Evolutionary conservation across 2,329 filamentous ascomycete species (phyloP).

Genomic region (Trichoderma afroharzianum): DNA sequence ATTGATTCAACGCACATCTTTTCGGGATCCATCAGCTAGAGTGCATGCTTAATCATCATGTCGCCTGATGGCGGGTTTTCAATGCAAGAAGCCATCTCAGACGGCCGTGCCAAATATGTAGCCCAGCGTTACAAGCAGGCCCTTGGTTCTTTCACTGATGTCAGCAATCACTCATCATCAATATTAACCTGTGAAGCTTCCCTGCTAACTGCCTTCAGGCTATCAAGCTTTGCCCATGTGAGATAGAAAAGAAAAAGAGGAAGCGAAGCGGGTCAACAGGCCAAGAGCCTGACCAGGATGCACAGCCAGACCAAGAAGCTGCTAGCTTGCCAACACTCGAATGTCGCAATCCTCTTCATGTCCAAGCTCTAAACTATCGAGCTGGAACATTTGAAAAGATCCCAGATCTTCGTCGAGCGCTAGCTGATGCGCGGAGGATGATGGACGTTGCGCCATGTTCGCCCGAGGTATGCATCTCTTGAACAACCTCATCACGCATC

Average conservation of each 20-base stretch:
- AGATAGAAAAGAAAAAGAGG: slow-evolving; percentile 30
- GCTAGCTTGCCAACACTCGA: slow-evolving; percentile 22
- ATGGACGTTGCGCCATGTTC: slow-evolving; percentile 39
- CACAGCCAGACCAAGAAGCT: not conserved
- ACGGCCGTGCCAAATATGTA: slow-evolving; percentile 34
- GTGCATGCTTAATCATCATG: not conserved
- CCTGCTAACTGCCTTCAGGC: slow-evolving; percentile 25
- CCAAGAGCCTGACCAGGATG: not conserved
- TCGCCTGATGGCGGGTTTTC: slow-evolving; percentile 7
- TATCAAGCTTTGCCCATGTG: slow-evolving; percentile 36
- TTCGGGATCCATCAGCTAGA: not conserved
- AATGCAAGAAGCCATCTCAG: slow-evolving; percentile 30
- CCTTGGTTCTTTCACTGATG: slow-evolving; percentile 36
- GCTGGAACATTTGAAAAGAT: slow-evolving; percentile 40
- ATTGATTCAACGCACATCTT: not conserved
- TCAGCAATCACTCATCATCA: slow-evolving; percentile 18
- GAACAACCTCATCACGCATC: not conserved
- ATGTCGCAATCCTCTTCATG: slow-evolving; percentile 36
- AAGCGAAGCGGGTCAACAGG: slow-evolving; percentile 33
- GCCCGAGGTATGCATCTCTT: slow-evolving; percentile 34
- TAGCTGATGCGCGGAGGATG: slow-evolving; percentile 41
- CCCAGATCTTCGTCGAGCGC: slow-evolving; percentile 36
- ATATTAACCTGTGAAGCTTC: not conserved
- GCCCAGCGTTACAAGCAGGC: slow-evolving; percentile 34
- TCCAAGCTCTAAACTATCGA: slow-evolving; percentile 40